Evolutionary conservation across 768 basidiomycete species (phyloP), one percentile per base, ranked within the genome.

Genomic region (Mrakia gelida): DNA sequence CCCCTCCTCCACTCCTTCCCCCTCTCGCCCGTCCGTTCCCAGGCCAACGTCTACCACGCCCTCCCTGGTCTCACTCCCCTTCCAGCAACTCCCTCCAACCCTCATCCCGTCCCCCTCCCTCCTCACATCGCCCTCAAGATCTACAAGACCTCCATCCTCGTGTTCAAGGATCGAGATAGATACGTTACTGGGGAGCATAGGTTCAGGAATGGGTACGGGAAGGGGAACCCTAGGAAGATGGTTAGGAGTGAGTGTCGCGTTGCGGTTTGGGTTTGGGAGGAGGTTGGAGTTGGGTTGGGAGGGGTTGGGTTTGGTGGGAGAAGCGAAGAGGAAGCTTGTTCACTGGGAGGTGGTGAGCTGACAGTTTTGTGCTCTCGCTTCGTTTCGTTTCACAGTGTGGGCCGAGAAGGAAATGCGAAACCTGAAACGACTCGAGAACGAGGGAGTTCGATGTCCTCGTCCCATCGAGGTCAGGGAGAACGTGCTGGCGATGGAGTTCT

Each of bases 401-500:
- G 97, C 97, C 2, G 97, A 99, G 85, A 99, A 99, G 86, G 97
- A 99, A 84, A 92, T 98, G 91, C 90, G 97, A 32, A 99, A 99
- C 83, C 86, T 99, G 79, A 91, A 92, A 83, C 89, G 97, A 45
- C 85, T 99, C 67, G 87, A 89, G 13, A 85, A 90, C n/a, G 93
- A 93, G 28, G 95, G 92, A 0, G 89, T 99, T 72, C 87, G 88
- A 67, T 93, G 92, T 79, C 97, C 97, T 1, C 91, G 92, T 67
- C 93, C 95, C 2, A 81, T 95, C 26, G 97, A 98, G 83, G 94
- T 97, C 13, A 89, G 95, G 76, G 95, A 98, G 84, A 99, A 99
- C 82, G 93, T 99, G 11, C 88, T 99, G 34, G 94, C 95, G 30
- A 98, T 99, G 95, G 88, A 88, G 68, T 98, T 98, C 83, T 85